Conservation (phyloP, 1,284 basidiomycete species). For the Naganishia sp. region DNA sequence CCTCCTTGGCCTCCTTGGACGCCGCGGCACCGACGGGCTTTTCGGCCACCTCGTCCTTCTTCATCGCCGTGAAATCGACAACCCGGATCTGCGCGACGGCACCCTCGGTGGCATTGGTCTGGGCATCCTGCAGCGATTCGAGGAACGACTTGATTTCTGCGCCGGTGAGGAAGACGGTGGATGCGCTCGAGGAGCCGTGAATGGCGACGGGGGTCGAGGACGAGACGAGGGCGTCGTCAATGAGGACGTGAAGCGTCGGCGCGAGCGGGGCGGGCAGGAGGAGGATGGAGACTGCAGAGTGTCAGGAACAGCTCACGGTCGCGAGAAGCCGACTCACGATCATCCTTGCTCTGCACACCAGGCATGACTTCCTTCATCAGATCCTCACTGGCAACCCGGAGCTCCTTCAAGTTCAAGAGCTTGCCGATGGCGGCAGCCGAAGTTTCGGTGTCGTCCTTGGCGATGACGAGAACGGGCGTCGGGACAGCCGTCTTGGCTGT, state of each 20-base stretch:
- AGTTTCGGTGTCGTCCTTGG: slow-evolving; percentile 78
- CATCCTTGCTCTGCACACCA: slow-evolving; percentile 70
- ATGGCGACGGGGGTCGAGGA: slow-evolving; percentile 65
- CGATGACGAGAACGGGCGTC: slow-evolving; percentile 82
- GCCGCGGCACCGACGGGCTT: slow-evolving; percentile 49
- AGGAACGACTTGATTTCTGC: slow-evolving; percentile 73
- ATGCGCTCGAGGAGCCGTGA: slow-evolving; percentile 68
- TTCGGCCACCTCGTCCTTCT: slow-evolving; percentile 54
- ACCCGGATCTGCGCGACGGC: slow-evolving; percentile 47
- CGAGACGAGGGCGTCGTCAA: slow-evolving; percentile 74
- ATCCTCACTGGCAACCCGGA: slow-evolving; percentile 84
- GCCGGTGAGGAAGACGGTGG: slow-evolving; percentile 75
- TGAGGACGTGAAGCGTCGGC: slow-evolving; percentile 71
- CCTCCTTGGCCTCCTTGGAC: slow-evolving; percentile 40
- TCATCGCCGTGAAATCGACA: slow-evolving; percentile 71
- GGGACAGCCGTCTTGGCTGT: slow-evolving; percentile 83
- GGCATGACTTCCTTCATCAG: slow-evolving; percentile 80
- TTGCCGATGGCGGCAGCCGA: slow-evolving; percentile 71
- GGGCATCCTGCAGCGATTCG: slow-evolving; percentile 66
- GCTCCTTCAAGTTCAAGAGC: slow-evolving; percentile 83
- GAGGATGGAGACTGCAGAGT: slow-evolving; percentile 70
- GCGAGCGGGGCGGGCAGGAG: slow-evolving; percentile 70
- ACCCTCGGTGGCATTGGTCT: slow-evolving; percentile 61
- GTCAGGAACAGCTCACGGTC: background rate
- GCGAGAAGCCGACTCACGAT: slow-evolving; percentile 60